Evolutionary conservation across 1,284 basidiomycete genomes (phyloP), one percentile per base, ranked within the genome.

Genomic region (Tilletia walkeri): DNA sequence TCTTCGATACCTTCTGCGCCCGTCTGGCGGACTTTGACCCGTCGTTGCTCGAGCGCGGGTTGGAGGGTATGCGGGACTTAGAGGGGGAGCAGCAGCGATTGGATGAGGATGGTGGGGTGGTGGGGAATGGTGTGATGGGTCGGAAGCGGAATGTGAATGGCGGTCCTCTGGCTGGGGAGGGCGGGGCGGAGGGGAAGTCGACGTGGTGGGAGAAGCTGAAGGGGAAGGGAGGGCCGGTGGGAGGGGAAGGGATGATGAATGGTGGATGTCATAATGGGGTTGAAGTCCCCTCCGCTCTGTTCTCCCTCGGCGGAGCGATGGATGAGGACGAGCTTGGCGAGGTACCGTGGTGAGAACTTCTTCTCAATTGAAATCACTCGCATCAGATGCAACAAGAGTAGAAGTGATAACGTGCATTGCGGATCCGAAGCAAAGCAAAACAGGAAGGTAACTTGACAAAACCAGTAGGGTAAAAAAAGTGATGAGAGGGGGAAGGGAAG

Each of bases 1-100:
- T 78, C 12, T 78, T 76, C 18, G 72, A 72, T 20, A 66, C 73
- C 3, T 79, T 79, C 67, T 75, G 72, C 69, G 72, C 75, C 3
- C 71, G 77, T 16, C 69, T 78, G 12, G 67, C 56, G 4, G 66
- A 71, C 0, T 78, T 77, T 39, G 78, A 80, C 34, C 10, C 36
- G 2, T 45, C 66, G 4, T 53, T 78, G 45, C 66, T 75, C 10
- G 59, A 73, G 20, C 45, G 45, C 2, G 75, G 72, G 1, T 59
- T 80, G 38, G 70, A 69, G 34, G 69, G 72, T 36, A 73, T 78
- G 3, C 65, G 54, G 16, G 49, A 56, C 24, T 18, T 73, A 16
- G 77, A 76, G 36, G 70, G 36, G 41, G 38, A 65, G n/a, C 36
- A 24, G 68, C 39, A 24, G 30, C 10, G 41, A 24, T 14, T 45